Evolutionary conservation across 345 rosid species (phyloP), one percentile per base, ranked within the genome.

Genomic region (Citrus cavaleriei): DNA sequence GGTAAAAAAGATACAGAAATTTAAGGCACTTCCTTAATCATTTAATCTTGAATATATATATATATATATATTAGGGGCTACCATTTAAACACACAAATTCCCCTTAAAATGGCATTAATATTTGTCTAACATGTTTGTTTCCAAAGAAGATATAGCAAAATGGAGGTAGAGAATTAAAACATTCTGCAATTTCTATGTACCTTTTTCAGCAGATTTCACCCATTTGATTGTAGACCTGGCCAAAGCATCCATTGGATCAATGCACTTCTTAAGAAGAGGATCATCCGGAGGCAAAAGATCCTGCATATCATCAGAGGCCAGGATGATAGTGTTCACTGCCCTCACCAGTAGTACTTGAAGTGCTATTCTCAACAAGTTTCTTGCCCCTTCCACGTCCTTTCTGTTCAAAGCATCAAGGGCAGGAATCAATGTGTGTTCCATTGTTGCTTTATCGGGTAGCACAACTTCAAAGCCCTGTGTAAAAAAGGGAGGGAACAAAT

Each of bases 291-390:
- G 89, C 58, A 87, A 81, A 65, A 85, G 70, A 74, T 79, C 78
- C 13, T 69, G 73, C 84, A 85, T 72, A 38, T 84, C 85, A 7
- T 87, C 86, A 0, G 90, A 89, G 4, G 85, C 89, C 1, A 89
- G 81, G 68, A 85, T 74, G 5, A 87, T 75, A 58, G 76, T 78
- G 79, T 85, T 89, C 68, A 87, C 90, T 7, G 89, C 90, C 68
- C 89, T 81, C n/a, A 87, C 87, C 10, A 89, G 84, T 24, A 89
- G 85, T 62, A 89, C 89, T 78, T 85, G 90, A 40, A 89, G 88
- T 57, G 88, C 88, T 2, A 89, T 89, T 64, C 91, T 78, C 77
- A 87, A 59, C 80, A 89, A 83, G 79, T 89, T 87, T 42, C 65
- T 74, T 0, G 90, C 92, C 27, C 90, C 90, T 87, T 85, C 85